Evolutionary conservation across 352 stramenopile genomes (phyloP).

Genomic region (Phytopythium litorale): DNA sequence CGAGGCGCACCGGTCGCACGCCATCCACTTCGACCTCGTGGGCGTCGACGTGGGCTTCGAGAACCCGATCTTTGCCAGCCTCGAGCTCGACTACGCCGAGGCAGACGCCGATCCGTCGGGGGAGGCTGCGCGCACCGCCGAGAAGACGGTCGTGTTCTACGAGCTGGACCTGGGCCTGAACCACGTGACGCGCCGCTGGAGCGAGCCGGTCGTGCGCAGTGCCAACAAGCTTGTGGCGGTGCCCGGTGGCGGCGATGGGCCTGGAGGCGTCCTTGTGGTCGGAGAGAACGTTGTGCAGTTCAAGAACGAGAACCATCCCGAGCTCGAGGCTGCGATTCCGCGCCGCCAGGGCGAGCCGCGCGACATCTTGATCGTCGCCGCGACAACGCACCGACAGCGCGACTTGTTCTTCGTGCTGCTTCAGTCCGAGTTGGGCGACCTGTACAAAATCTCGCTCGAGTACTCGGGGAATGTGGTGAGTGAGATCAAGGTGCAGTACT

Average conservation of each 20-base stretch:
- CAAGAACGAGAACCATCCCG: conserved; percentile 92
- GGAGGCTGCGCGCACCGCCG: conserved; percentile 48
- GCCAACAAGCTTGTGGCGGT: conserved; percentile 95
- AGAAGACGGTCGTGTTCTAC: conserved; percentile 98
- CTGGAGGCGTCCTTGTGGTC: conserved; percentile 94
- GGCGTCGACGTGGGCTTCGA: conserved; percentile 98
- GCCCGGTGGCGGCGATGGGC: conserved; percentile 75
- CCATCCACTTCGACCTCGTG: conserved; percentile 93
- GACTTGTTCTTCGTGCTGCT: conserved; percentile 97
- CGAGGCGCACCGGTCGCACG: conserved; percentile 96
- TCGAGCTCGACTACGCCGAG: conserved; percentile 96
- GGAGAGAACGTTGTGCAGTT: conserved; percentile 97
- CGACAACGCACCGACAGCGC: conserved; percentile 92
- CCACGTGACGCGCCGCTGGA: conserved; percentile 97
- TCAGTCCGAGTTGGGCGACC: conserved; percentile 97
- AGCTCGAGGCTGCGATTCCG: conserved; percentile 73
- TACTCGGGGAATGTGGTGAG: conserved; percentile 80
- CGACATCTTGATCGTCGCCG: conserved; percentile 91
- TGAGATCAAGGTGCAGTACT: conserved; percentile 90
- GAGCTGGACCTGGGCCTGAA: conserved; percentile 99
- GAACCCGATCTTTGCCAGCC: conserved; percentile 97
- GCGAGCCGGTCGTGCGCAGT: conserved; percentile 77
- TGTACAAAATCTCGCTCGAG: conserved; percentile 97
- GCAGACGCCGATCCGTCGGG: conserved; percentile 81
- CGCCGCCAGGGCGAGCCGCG: conserved; percentile 72